Evolutionary conservation across 345 rosid genomes (phyloP).

Genomic region (Populus pruinosa): DNA sequence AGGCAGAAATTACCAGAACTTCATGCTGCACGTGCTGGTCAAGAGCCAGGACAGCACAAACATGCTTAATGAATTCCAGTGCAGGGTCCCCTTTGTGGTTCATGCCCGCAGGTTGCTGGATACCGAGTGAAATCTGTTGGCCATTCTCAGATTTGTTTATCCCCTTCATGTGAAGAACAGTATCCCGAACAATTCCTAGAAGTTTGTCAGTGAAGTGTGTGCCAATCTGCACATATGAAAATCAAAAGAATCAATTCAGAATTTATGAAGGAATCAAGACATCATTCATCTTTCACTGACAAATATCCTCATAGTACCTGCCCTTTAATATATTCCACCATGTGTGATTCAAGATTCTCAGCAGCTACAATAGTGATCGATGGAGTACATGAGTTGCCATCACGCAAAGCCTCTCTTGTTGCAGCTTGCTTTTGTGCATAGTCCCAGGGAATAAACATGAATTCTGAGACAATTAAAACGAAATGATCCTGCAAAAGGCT

Average conservation of each 20-base stretch:
- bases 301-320: constrained; percentile 44
- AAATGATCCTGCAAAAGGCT: constrained; percentile 70
- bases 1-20: constrained; percentile 59
- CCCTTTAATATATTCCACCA: constrained; percentile 62
- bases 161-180: constrained; percentile 51
- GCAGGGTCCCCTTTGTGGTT: constrained; percentile 51
- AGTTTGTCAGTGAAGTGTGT: constrained; percentile 69
- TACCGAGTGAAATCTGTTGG: constrained; percentile 19
- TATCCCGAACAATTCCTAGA: constrained; percentile 60
- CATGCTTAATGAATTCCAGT: constrained; percentile 75
- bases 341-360: constrained; percentile 58
- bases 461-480: constrained; percentile 72
- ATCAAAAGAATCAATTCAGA: not conserved
- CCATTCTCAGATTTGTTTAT: constrained; percentile 34
- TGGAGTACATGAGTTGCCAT: constrained; percentile 57
- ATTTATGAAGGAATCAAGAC: constrained; percentile 9
- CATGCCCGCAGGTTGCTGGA: constrained; percentile 28
- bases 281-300: constrained; percentile 2
- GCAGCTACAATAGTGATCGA: constrained; percentile 60
- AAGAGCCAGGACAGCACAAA: constrained; percentile 76
- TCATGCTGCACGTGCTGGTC: constrained; percentile 80
- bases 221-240: constrained; percentile 46
- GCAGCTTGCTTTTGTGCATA: constrained; percentile 54
- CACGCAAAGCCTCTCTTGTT: constrained; percentile 38
- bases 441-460: constrained; percentile 84